A percentile compares a stretch with the other conserved stretches of the same genome.
These are phyloP conservation scores for Monosporascus sp. DNA, from an alignment of 2,329 filamentous ascomycete genomes.

Conservation along the genomic window DNA sequence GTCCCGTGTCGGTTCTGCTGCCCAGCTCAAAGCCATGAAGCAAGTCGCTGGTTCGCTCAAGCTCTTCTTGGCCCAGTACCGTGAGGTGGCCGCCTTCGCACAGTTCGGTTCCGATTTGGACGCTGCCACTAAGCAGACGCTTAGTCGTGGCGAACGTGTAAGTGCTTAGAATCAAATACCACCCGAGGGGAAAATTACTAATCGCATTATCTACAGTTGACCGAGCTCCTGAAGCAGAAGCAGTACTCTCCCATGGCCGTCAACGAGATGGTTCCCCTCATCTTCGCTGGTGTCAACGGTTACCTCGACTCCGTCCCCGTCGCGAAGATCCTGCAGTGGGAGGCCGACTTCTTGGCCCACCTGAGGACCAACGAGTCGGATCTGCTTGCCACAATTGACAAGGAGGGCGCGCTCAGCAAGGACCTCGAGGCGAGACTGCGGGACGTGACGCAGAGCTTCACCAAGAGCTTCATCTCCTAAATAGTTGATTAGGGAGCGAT, in stretches of 20 bases:
- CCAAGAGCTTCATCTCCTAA: conserved; percentile 81
- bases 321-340: conserved; percentile 86
- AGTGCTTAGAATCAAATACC: conserved; percentile 32
- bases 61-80: conserved; percentile 99
- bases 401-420: conserved; percentile 95
- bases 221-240: conserved; percentile 99
- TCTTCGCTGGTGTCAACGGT: conserved; percentile 99
- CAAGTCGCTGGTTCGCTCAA: conserved; percentile 99
- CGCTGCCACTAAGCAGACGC: conserved; percentile 97
- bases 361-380: conserved; percentile 87
- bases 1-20: conserved; percentile 98
- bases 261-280: conserved; percentile 99
- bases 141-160: conserved; percentile 96
- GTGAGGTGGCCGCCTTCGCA: conserved; percentile 98
- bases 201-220: conserved; percentile 50
- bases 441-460: conserved; percentile 74
- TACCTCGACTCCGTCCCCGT: conserved; percentile 85
- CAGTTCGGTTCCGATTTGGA: conserved; percentile 99
- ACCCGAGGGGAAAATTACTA: conserved; percentile 7
- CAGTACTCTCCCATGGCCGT: conserved; percentile 98
- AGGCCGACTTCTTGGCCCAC: conserved; percentile 89
- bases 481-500: conserved; percentile 28
- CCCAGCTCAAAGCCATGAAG: conserved; percentile 99
- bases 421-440: conserved; percentile 79
- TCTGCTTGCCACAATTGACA: conserved; percentile 80